A percentile compares a stretch with the other conserved stretches of the same genome.
These are phyloP conservation scores for Xylariales sp. DNA, from an alignment of 2,329 filamentous ascomycete species.

Conservation along the genomic window DNA sequence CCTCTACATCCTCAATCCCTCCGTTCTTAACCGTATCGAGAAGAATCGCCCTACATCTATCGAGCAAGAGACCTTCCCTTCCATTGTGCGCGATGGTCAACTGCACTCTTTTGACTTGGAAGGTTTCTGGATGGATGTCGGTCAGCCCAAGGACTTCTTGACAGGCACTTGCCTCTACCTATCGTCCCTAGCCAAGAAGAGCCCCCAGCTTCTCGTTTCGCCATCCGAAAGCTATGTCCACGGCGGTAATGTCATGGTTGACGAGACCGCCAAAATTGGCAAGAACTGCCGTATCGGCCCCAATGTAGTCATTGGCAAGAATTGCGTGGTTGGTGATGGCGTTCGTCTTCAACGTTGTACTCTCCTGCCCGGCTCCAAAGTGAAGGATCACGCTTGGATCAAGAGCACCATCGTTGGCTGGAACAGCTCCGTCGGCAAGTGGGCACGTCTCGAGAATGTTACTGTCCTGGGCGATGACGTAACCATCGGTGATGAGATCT, in stretches of 20 bases:
- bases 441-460: slow-evolving; percentile 97
- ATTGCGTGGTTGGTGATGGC: slow-evolving; percentile 92
- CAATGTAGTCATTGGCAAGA: slow-evolving; percentile 94
- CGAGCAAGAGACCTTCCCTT: slow-evolving; percentile 98
- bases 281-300: slow-evolving; percentile 98
- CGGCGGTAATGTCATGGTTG: slow-evolving; percentile 94
- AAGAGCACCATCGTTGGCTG: slow-evolving; percentile 99
- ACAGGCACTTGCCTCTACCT: slow-evolving; percentile 97
- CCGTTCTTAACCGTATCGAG: slow-evolving; percentile 90
- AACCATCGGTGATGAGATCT: slow-evolving; percentile 96
- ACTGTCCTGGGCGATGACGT: slow-evolving; percentile 98
- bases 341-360: slow-evolving; percentile 95
- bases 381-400: slow-evolving; percentile 99
- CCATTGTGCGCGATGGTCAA: slow-evolving; percentile 88
- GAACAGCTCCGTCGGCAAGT: slow-evolving; percentile 96
- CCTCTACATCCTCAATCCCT: slow-evolving; percentile 97
- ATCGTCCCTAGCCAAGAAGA: slow-evolving; percentile 89
- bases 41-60: slow-evolving; percentile 91
- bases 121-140: slow-evolving; percentile 99
- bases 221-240: slow-evolving; percentile 82
- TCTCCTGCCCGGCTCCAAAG: slow-evolving; percentile 86
- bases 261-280: slow-evolving; percentile 93
- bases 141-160: slow-evolving; percentile 98
- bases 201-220: slow-evolving; percentile 83
- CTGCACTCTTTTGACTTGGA: slow-evolving; percentile 97